phyloP scores from a whole-genome alignment of 2,329 filamentous ascomycete genomes.

The Pseudonectria foliicola region DNA sequence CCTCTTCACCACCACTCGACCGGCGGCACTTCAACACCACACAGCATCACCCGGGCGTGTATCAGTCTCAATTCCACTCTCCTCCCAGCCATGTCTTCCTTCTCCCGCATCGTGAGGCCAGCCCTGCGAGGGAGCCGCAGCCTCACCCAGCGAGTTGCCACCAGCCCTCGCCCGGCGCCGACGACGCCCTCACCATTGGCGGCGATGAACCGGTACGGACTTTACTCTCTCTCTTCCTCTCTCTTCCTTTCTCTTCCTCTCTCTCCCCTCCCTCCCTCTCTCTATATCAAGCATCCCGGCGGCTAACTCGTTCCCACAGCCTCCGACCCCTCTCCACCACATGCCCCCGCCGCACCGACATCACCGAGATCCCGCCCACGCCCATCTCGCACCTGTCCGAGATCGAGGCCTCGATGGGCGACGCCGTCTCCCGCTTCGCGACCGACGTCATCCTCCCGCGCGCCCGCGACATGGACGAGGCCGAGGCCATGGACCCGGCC shows the following conservation, averaged over 20 bases:
- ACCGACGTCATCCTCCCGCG: slow-evolving; percentile 82
- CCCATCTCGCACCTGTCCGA: slow-evolving; percentile 92
- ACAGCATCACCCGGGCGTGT: too few species aligned
- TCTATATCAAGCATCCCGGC: neutral
- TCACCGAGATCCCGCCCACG: slow-evolving; percentile 75
- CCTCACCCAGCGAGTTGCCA: slow-evolving; percentile 23
- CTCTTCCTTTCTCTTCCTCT: slow-evolving; percentile 1
- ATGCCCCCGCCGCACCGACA: slow-evolving; percentile 49
- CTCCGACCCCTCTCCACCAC: slow-evolving; percentile 56
- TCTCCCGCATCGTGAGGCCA: slow-evolving; percentile 45
- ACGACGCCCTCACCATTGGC: slow-evolving; percentile 15
- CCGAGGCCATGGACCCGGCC: slow-evolving; percentile 81
- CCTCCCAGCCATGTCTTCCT: slow-evolving; percentile 28
- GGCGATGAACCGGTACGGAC: slow-evolving; percentile 21
- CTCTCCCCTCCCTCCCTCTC: neutral
- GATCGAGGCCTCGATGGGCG: slow-evolving; percentile 80
- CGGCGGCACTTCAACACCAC: too few species aligned
- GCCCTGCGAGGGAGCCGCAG: slow-evolving; percentile 39
- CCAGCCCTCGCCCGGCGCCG: slow-evolving; percentile 11
- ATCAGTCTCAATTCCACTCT: neutral
- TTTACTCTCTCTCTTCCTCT: neutral
- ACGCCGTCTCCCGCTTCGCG: slow-evolving; percentile 86
- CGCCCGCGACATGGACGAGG: slow-evolving; percentile 95
- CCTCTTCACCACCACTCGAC: too few species aligned
- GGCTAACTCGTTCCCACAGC: slow-evolving; percentile 21